These are phyloP conservation scores for Pugionium cornutum DNA, from an alignment of 345 rosid species.

Conservation along the genomic window DNA sequence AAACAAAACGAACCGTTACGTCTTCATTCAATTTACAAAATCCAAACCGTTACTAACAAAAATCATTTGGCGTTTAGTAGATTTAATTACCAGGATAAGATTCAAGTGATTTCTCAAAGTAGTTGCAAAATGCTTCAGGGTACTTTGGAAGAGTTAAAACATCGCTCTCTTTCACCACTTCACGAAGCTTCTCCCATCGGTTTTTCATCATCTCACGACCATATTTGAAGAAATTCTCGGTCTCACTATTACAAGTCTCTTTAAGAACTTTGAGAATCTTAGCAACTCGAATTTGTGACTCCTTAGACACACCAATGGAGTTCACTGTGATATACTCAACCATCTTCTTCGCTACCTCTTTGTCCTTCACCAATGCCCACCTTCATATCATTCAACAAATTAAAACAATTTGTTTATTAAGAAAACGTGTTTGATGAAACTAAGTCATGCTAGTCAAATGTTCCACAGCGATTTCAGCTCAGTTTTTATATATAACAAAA, in stretches of 20 bases:
- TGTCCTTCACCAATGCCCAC: slow-evolving; percentile 82
- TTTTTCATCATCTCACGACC: slow-evolving; percentile 52
- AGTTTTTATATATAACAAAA: too few relatives aligned
- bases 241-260: slow-evolving; percentile 43
- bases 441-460: too few relatives aligned
- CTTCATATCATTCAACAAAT: slow-evolving; percentile 38
- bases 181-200: slow-evolving; percentile 65
- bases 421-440: too few relatives aligned
- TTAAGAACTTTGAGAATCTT: slow-evolving; percentile 55
- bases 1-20: slow-evolving; percentile 24
- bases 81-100: slow-evolving; percentile 66
- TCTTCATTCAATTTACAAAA: slow-evolving; percentile 18
- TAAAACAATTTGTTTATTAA: too few relatives aligned
- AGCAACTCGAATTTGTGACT: slow-evolving; percentile 80
- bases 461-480: too few relatives aligned
- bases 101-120: slow-evolving; percentile 43
- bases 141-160: slow-evolving; percentile 55
- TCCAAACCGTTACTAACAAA: slow-evolving; percentile 18
- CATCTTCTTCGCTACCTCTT: slow-evolving; percentile 68
- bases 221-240: slow-evolving; percentile 59
- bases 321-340: slow-evolving; percentile 52
- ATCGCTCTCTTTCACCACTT: slow-evolving; percentile 47
- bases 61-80: not conserved
- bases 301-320: slow-evolving; percentile 83
- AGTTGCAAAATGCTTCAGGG: slow-evolving; percentile 66